phyloP scores from a whole-genome alignment of 306 rosid species.

The Vigna unguiculata region DNA sequence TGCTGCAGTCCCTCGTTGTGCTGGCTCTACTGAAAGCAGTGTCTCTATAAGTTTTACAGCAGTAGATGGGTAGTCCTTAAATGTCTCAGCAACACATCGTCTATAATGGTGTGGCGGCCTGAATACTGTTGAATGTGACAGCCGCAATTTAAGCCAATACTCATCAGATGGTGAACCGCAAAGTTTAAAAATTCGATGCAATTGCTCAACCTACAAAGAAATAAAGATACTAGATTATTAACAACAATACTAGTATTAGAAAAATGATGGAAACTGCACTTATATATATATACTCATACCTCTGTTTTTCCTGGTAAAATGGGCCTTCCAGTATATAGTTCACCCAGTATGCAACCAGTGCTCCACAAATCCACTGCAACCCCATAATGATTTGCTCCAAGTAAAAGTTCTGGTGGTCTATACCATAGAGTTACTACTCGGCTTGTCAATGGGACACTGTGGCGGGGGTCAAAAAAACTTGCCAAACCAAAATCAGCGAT shows the following conservation, averaged over 20 bases:
- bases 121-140: conserved; percentile 70
- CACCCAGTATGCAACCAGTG: conserved; percentile 95
- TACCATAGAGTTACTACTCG: conserved; percentile 99
- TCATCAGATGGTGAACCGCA: conserved; percentile 98
- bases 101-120: conserved; percentile 88
- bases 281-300: conserved; percentile 56
- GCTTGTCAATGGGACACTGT: conserved; percentile 75
- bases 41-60: conserved; percentile 80
- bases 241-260: neutral
- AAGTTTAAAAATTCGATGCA: conserved; percentile 96
- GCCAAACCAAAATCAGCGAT: conserved; percentile 99
- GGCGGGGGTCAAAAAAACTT: conserved; percentile 72
- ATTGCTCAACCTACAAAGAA: conserved; percentile 85
- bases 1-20: conserved; percentile 81
- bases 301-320: conserved; percentile 98
- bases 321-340: conserved; percentile 87
- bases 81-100: conserved; percentile 72
- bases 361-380: conserved; percentile 99
- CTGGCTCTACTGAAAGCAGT: conserved; percentile 83
- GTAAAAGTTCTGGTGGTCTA: conserved; percentile 97
- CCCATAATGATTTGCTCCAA: conserved; percentile 92
- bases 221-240: conserved; percentile 30
- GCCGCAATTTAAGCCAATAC: conserved; percentile 77
- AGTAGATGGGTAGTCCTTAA: conserved; percentile 76
- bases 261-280: conserved; percentile 12